A percentile compares a stretch with the other conserved stretches of the same genome.
Evolutionary conservation across 2,329 filamentous ascomycete genomes (phyloP).

Genomic region (Graphilbum ipis-grandicollis): DNA sequence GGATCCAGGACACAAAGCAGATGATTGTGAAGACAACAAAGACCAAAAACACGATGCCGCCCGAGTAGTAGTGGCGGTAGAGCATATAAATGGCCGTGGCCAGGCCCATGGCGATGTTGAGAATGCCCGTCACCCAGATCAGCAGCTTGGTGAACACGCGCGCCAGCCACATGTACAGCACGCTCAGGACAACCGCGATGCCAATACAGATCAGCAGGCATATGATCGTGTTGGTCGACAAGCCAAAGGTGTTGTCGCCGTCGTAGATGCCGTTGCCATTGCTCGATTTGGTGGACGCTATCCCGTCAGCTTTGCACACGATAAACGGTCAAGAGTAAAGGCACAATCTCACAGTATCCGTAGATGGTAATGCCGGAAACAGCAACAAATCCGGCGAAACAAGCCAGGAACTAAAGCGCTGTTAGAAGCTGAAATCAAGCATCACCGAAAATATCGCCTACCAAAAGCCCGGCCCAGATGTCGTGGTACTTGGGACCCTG

Average conservation of each 20-base stretch:
- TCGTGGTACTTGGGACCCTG: conserved; percentile 81
- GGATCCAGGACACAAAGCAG: conserved; percentile 80
- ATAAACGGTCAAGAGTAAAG: neutral
- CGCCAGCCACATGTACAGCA: conserved; percentile 58
- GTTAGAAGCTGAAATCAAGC: too few relatives aligned
- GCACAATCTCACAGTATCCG: conserved; percentile 9
- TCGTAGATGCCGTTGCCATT: conserved; percentile 61
- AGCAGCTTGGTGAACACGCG: conserved; percentile 73
- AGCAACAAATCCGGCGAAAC: conserved; percentile 9
- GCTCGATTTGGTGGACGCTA: conserved; percentile 34
- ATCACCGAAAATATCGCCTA: too few relatives aligned
- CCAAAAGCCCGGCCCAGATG: conserved; percentile 70
- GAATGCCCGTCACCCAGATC: conserved; percentile 80
- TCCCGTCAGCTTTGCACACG: too few relatives aligned
- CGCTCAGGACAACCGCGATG: conserved; percentile 59
- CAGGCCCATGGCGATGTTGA: conserved; percentile 73
- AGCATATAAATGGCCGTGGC: conserved; percentile 80
- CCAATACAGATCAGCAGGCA: conserved; percentile 66
- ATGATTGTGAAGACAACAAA: conserved; percentile 67
- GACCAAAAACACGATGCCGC: conserved; percentile 72
- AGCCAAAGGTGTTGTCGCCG: conserved; percentile 42
- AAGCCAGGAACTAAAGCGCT: conserved; percentile 12
- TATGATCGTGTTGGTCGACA: conserved; percentile 72
- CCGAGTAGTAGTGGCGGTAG: conserved; percentile 56
- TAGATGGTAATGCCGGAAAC: conserved; percentile 8